Base-by-base conservation (phyloP, 352 stramenopile species). In the Blastocystis sp. region DNA sequence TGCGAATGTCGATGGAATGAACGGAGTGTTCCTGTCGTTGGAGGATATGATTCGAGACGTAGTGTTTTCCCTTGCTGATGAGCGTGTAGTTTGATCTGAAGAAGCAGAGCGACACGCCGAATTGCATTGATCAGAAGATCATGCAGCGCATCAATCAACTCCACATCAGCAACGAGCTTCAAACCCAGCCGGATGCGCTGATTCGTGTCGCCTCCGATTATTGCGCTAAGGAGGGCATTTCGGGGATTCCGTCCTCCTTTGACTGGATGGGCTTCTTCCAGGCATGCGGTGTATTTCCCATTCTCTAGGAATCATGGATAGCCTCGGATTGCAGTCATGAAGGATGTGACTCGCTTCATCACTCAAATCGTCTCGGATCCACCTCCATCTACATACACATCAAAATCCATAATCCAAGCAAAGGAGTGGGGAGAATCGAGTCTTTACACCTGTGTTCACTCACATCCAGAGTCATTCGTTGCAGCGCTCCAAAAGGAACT, bases 101-200 rank as follows among this genome's bases (percentile, higher is more conserved):
- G 24, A 81, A 81, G 52, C 38, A 66, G 24, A 81, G 71, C 45
- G 28, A 21, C n/a, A 40, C 71, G 21, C 71, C 71, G 4, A 65
- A 40, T 1, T 81, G 71, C n/a, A 42, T 81, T 21, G 66, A 81
- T 42, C 21, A 57, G n/a, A 64, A 63, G 52, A 34, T 81, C 4
- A 45, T 81, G 21, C 45, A 34, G 10, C 71, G 48, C 60, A 63
- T 81, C 48, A 81, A 81, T 21, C 71, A 81, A 38, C 71, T 63
- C 43, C 71, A 81, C 28, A 81, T 81, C 34, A 45, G 66, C 14
- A 21, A 81, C 38, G 28, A 34, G 28, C 28, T 34, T 34, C 28
- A 34, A 34, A 34, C 28, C 28, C 28, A 34, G 28, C 28, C 28
- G 28, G 28, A 34, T 34, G 28, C 28, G 0, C 0, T 34, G 28